Evolutionary conservation across 164 flowering plant species (phyloP), one percentile per base, ranked within the genome.

Genomic region (Annona squamosa): DNA sequence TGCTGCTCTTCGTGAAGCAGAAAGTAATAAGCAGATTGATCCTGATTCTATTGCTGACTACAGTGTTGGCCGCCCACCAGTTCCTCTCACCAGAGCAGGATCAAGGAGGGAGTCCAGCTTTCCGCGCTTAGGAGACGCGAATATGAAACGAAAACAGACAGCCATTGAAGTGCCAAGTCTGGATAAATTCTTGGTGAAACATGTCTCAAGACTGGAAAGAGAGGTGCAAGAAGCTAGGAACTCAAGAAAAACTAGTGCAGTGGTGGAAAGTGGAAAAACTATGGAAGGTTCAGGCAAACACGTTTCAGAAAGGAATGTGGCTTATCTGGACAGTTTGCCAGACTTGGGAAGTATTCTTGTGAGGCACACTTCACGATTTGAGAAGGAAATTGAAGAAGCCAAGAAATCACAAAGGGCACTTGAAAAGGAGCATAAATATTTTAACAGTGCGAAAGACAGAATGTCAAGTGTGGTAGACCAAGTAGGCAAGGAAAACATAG

Each of bases 151-250:
- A 73, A 83, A 84, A 70, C 84, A 78, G 74, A 79, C 68, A 59
- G 85, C 77, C 41, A 42, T 83, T 18, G 88, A 87, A 78, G 79
- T 91, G 72, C 96, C 96, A 6, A 85, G 96, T 77, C 82, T 93
- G 46, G 98, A 90, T 76, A 90, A 91, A 79, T 87, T 86, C 78
- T 76, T 95, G 81, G 97, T 93, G 68, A 95, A 90, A 86, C 94
- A 85, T 77, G 73, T 90, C 83, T 83, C 97, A 2, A 92, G 82
- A 76, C 92, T 92, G 9, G 97, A 94, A 81, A 87, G 76, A 80
- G 98, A 92, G 82, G 90, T 92, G 12, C 84, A 77, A 74, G 95
- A 94, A 80, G 98, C 97, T n/a, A 92, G 81, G 72, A 86, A 80
- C 13, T 75, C 79, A 46, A 77, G 83, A 72, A 82, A 69, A 70